These are phyloP conservation scores for Psilocybe azurescens DNA, from an alignment of 768 basidiomycete species.

Conservation along the genomic window DNA sequence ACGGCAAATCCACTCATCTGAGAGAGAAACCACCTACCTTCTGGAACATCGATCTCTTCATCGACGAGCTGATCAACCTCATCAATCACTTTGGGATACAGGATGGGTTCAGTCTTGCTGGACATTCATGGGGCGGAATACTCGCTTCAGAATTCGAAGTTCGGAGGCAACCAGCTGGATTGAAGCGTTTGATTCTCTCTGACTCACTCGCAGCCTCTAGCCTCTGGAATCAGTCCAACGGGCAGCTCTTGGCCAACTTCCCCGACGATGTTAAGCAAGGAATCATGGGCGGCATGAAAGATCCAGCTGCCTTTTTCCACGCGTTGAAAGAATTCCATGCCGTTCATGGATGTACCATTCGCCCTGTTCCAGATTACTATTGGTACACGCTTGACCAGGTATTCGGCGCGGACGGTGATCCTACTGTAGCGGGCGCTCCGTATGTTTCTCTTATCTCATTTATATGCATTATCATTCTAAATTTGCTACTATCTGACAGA, in stretches of 20 bases:
- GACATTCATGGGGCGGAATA: constrained; percentile 67
- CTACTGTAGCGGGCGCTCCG: constrained; percentile 33
- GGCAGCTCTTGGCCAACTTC: not conserved
- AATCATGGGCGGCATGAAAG: not conserved
- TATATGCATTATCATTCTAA: not conserved
- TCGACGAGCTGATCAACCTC: constrained; percentile 58
- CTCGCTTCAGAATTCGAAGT: constrained; percentile 47
- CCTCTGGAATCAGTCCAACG: constrained; percentile 26
- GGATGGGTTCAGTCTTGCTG: constrained; percentile 48
- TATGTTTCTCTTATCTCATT: constrained; percentile 34
- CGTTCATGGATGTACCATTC: constrained; percentile 27
- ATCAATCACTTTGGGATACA: constrained; percentile 45
- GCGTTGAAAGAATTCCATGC: constrained; percentile 30
- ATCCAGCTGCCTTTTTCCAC: not conserved
- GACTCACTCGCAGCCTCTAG: constrained; percentile 33
- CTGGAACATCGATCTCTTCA: constrained; percentile 56
- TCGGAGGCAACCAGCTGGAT: constrained; percentile 41
- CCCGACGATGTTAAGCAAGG: constrained; percentile 2
- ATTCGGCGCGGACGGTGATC: constrained; percentile 23
- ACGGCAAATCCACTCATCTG: constrained; percentile 55
- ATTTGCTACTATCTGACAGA: constrained; percentile 2
- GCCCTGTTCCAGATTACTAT: constrained; percentile 28
- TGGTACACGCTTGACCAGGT: constrained; percentile 25
- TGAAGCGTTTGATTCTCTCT: constrained; percentile 40
- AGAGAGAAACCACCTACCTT: constrained; percentile 49